Evolutionary conservation across 2,329 filamentous ascomycete genomes (phyloP).

Genomic region (Colletotrichum scovillei): DNA sequence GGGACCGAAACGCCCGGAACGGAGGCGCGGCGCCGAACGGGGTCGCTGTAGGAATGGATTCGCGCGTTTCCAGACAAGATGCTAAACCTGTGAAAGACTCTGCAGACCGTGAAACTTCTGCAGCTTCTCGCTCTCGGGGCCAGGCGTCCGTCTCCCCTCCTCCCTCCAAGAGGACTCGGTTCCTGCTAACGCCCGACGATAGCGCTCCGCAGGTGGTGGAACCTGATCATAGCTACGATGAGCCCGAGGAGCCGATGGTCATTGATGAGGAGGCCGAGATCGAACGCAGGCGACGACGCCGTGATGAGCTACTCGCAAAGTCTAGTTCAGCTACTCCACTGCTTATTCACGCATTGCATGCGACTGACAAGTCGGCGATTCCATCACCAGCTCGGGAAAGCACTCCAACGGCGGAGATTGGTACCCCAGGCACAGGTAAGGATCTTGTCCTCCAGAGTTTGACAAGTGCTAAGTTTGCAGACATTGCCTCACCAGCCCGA

Average conservation of each 20-base stretch:
- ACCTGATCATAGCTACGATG: constrained; percentile 47
- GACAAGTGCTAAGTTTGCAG: constrained; percentile 44
- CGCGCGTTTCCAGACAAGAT: constrained; percentile 69
- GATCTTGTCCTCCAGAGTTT: not conserved
- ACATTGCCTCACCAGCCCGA: constrained; percentile 55
- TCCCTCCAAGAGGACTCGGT: not conserved
- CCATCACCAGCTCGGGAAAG: constrained; percentile 64
- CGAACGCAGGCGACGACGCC: constrained; percentile 84
- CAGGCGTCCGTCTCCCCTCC: constrained; percentile 42
- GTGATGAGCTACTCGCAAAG: constrained; percentile 88
- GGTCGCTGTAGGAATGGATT: constrained; percentile 68
- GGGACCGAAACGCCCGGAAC: constrained; percentile 63
- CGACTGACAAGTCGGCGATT: constrained; percentile 66
- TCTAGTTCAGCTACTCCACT: constrained; percentile 80
- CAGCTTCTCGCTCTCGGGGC: constrained; percentile 47
- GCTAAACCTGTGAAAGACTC: constrained; percentile 76
- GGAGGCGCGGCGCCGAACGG: constrained; percentile 71
- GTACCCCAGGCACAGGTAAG: constrained; percentile 63
- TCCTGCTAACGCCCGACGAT: constrained; percentile 20
- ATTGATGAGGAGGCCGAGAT: constrained; percentile 86
- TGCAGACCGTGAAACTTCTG: constrained; percentile 47
- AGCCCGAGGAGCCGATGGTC: constrained; percentile 67
- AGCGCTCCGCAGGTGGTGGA: constrained; percentile 43
- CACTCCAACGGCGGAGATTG: constrained; percentile 52
- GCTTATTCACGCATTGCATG: constrained; percentile 78